These are phyloP conservation scores for Cercospora canescens DNA, from an alignment of 2,329 filamentous ascomycete genomes.

Conservation along the genomic window DNA sequence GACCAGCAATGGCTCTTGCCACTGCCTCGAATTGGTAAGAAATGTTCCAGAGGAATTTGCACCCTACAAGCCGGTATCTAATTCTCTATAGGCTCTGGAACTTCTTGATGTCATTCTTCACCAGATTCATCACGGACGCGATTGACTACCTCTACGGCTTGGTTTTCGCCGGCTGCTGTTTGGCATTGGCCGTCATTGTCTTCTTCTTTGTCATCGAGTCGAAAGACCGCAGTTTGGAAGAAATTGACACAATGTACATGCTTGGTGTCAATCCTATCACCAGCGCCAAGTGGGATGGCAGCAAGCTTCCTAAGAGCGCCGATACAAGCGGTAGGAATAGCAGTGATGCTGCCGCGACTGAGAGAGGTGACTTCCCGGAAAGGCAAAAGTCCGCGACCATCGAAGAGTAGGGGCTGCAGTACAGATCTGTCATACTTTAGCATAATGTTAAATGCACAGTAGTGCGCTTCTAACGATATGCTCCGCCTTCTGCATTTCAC, in stretches of 20 bases:
- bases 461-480: not conserved
- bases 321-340: constrained; percentile 27
- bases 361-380: constrained; percentile 15
- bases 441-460: not conserved
- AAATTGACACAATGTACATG: constrained; percentile 44
- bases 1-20: constrained; percentile 46
- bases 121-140: constrained; percentile 39
- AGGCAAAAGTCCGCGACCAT: constrained; percentile 23
- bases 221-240: constrained; percentile 40
- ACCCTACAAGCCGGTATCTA: not conserved
- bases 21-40: constrained; percentile 45
- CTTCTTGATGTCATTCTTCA: constrained; percentile 40
- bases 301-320: constrained; percentile 29
- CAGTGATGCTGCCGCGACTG: constrained; percentile 19
- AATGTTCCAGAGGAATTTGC: not conserved
- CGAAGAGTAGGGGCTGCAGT: constrained; percentile 16
- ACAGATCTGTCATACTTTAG: not conserved
- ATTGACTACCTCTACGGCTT: constrained; percentile 44
- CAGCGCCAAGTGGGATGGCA: constrained; percentile 33
- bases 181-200: constrained; percentile 35
- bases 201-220: constrained; percentile 44
- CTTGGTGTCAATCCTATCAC: constrained; percentile 36
- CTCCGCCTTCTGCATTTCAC: not conserved
- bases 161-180: constrained; percentile 41
- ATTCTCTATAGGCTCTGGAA: constrained; percentile 23